Conservation (phyloP, 2,329 filamentous ascomycete genomes). For the Pestalotiopsis sp. region DNA sequence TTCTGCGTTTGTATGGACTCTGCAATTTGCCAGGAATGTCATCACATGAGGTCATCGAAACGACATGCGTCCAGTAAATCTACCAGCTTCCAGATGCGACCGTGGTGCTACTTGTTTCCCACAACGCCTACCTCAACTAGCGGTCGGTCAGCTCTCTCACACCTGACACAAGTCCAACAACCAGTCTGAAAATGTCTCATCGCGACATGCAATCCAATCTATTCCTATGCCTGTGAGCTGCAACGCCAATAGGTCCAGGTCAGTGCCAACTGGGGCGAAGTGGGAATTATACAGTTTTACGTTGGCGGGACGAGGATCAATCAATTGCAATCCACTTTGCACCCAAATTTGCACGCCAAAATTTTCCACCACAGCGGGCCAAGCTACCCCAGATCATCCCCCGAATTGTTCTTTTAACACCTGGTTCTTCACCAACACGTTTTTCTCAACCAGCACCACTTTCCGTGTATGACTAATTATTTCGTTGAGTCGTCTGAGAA, state of each 20-base stretch:
- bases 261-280: background rate
- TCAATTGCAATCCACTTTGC: background rate
- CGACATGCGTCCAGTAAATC: background rate
- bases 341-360: background rate
- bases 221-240: background rate
- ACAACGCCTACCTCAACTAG: background rate
- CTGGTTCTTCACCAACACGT: background rate
- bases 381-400: conserved; percentile 3
- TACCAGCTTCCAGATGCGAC: background rate
- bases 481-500: no score
- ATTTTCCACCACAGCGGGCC: conserved; percentile 11
- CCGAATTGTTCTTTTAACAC: conserved; percentile 1
- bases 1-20: background rate
- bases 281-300: background rate
- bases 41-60: background rate
- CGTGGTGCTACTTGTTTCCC: background rate
- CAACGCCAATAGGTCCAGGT: background rate
- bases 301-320: background rate
- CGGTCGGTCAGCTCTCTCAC: no score
- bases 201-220: background rate
- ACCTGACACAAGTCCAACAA: background rate
- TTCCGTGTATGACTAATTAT: no score
- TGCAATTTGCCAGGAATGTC: background rate
- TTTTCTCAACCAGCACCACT: background rate
- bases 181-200: background rate